Evolutionary conservation across 345 rosid genomes (phyloP).

Genomic region (Crucihimalaya himalaica): DNA sequence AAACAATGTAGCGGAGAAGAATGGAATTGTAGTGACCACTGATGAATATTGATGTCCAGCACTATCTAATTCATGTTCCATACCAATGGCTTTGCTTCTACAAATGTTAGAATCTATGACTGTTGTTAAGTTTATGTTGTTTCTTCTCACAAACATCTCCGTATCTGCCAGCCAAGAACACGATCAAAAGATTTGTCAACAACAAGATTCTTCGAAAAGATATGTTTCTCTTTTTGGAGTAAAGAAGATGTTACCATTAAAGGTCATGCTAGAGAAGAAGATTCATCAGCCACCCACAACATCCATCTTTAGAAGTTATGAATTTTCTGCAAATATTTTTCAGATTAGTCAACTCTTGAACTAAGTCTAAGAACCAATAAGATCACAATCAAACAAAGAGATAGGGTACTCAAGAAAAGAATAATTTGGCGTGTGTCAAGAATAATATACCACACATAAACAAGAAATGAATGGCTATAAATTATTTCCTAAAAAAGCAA

Average conservation of each 20-base stretch:
- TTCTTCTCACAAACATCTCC: slow-evolving; percentile 61
- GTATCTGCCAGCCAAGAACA: slow-evolving; percentile 43
- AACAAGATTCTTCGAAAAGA: background rate
- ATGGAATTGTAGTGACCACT: slow-evolving; percentile 48
- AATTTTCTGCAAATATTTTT: slow-evolving; percentile 33
- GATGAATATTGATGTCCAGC: slow-evolving; percentile 55
- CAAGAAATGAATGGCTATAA: slow-evolving; percentile 13
- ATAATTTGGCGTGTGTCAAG: slow-evolving; percentile 3
- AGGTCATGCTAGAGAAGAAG: slow-evolving; percentile 49
- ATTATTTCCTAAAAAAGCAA: slow-evolving; percentile 7
- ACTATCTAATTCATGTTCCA: slow-evolving; percentile 79
- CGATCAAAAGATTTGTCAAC: background rate
- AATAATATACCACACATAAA: slow-evolving; percentile 25
- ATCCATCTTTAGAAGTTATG: slow-evolving; percentile 53
- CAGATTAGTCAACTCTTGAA: slow-evolving; percentile 33
- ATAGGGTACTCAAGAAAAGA: slow-evolving; percentile 5
- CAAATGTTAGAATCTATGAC: slow-evolving; percentile 26
- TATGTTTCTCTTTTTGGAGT: background rate
- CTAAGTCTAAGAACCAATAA: slow-evolving; percentile 33
- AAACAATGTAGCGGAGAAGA: slow-evolving; percentile 66
- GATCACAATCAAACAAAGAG: slow-evolving; percentile 29
- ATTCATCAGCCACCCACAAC: slow-evolving; percentile 63
- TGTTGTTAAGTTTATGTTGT: slow-evolving; percentile 37
- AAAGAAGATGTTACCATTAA: slow-evolving; percentile 45
- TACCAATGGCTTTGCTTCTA: slow-evolving; percentile 48